phyloP scores from a whole-genome alignment of 176 grass and related monocot genomes.

The Oryza coarctata region DNA sequence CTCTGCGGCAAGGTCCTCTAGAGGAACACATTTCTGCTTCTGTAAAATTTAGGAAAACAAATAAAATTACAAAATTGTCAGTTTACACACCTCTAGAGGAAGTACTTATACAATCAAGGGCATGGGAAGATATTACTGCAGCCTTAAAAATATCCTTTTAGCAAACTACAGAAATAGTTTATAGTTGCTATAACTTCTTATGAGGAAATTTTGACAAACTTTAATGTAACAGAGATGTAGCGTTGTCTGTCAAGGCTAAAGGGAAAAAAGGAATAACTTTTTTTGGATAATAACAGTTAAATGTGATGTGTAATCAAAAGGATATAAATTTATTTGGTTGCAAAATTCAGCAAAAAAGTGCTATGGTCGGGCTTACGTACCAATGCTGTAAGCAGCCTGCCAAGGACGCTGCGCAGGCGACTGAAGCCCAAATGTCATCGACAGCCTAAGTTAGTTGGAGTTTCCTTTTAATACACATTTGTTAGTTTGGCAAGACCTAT shows the following conservation, averaged over 20 bases:
- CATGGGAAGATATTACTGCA: neutral
- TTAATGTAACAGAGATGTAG: neutral
- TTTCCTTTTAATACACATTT: too few species aligned
- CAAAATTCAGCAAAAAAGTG: neutral
- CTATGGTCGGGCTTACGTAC: too few species aligned
- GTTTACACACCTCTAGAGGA: too few species aligned
- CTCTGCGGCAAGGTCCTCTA: constrained; percentile 91
- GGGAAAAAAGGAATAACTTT: neutral
- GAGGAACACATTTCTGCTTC: constrained; percentile 94
- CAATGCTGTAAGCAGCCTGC: too few species aligned
- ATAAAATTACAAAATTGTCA: neutral
- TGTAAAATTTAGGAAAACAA: constrained; percentile 17
- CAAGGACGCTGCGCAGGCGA: too few species aligned
- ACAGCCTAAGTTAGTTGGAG: too few species aligned
- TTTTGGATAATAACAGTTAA: neutral
- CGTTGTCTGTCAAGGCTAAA: neutral
- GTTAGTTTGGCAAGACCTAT: too few species aligned
- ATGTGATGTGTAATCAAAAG: neutral
- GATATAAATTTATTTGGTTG: neutral
- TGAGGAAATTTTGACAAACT: neutral
- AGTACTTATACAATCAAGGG: neutral
- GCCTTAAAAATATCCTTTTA: neutral
- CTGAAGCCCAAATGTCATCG: too few species aligned
- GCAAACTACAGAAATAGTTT: neutral
- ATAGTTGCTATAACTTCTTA: neutral